Evolutionary conservation across 2,329 filamentous ascomycete species (phyloP).

Genomic region (Pestalotiopsis fici): DNA sequence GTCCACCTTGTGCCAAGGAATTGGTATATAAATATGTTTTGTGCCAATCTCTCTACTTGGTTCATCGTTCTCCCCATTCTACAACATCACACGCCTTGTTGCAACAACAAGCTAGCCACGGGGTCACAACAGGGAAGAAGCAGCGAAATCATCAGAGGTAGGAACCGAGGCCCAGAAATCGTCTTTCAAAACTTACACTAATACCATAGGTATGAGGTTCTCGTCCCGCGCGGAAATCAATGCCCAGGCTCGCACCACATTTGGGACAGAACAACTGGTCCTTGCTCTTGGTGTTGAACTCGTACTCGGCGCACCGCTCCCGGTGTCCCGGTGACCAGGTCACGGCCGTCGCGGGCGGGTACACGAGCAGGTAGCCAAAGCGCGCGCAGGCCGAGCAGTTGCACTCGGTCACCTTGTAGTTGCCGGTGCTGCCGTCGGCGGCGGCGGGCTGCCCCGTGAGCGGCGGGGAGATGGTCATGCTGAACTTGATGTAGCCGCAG

Average conservation of each 20-base stretch:
- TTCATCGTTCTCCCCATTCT: too few relatives aligned
- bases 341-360: conserved; percentile 39
- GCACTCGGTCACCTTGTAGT: conserved; percentile 48
- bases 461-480: conserved; percentile 48
- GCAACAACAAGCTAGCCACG: too few relatives aligned
- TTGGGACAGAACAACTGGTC: conserved; percentile 51
- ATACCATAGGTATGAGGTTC: conserved; percentile 39
- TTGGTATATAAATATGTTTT: neutral
- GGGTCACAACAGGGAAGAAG: neutral
- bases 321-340: conserved; percentile 43
- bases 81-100: too few relatives aligned
- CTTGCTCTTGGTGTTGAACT: conserved; percentile 48
- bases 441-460: conserved; percentile 28
- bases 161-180: too few relatives aligned
- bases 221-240: conserved; percentile 39
- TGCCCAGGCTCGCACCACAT: conserved; percentile 47
- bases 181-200: conserved; percentile 42
- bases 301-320: conserved; percentile 35
- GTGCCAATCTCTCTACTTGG: too few relatives aligned
- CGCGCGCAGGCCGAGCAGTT: conserved; percentile 55
- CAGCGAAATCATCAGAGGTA: neutral
- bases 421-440: neutral
- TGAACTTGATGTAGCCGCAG: conserved; percentile 52
- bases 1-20: neutral
- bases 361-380: conserved; percentile 53